phyloP scores from a whole-genome alignment of 257 asterid genomes.

The Anisodus acutangulus region DNA sequence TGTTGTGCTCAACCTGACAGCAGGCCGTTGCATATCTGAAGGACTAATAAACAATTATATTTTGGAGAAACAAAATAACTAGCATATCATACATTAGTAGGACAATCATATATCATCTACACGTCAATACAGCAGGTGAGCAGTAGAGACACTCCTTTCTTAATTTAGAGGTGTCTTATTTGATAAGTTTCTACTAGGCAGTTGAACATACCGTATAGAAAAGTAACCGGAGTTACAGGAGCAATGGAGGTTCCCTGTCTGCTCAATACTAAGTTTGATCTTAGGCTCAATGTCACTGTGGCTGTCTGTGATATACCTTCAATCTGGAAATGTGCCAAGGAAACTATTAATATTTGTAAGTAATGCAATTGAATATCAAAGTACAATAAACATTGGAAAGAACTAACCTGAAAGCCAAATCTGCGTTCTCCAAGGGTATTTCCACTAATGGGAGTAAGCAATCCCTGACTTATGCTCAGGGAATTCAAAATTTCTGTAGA shows the following conservation, averaged over 20 bases:
- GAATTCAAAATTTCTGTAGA: constrained; percentile 72
- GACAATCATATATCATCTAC: not conserved
- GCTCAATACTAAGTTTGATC: constrained; percentile 58
- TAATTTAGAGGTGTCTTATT: not conserved
- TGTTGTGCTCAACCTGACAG: constrained; percentile 74
- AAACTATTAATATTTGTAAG: not conserved
- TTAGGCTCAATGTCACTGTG: constrained; percentile 68
- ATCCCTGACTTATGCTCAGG: constrained; percentile 65
- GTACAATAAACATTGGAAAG: constrained; percentile 16
- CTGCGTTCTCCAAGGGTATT: constrained; percentile 73
- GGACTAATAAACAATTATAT: constrained; percentile 33
- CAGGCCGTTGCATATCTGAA: constrained; percentile 78
- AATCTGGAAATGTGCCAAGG: constrained; percentile 51
- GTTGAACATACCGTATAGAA: constrained; percentile 73
- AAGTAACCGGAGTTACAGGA: constrained; percentile 74
- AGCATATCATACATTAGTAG: not conserved
- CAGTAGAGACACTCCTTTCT: not conserved
- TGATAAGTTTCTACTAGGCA: not conserved
- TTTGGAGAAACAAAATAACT: not conserved
- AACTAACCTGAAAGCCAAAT: constrained; percentile 84
- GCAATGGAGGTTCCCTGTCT: constrained; percentile 84
- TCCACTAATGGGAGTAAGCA: constrained; percentile 65
- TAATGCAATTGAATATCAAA: not conserved
- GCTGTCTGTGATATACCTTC: constrained; percentile 58
- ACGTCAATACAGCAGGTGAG: not conserved